Conservation (phyloP, 2,329 filamentous ascomycete genomes). For the Lomentospora prolificans region DNA sequence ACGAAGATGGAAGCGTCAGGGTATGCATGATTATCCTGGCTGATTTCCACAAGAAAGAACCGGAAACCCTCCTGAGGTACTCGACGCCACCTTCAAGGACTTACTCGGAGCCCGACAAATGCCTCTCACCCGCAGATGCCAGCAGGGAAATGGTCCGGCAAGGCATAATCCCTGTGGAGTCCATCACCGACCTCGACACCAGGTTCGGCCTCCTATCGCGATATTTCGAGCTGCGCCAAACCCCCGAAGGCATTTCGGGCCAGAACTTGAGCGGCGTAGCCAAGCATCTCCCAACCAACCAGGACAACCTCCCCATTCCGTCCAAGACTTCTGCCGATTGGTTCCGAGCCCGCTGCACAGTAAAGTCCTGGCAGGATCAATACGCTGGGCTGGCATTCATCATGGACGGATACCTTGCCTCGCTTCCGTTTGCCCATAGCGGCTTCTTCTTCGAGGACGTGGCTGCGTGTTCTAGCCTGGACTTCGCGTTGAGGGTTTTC, state of each 20-base stretch:
- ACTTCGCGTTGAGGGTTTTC: constrained; percentile 38
- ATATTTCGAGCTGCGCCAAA: constrained; percentile 26
- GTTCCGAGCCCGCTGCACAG: constrained; percentile 18
- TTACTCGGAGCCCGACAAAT: constrained; percentile 19
- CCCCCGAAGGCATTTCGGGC: constrained; percentile 27
- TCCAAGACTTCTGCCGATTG: constrained; percentile 31
- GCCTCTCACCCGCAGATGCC: constrained; percentile 12
- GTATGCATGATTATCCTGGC: constrained; percentile 30
- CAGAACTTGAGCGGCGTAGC: constrained; percentile 33
- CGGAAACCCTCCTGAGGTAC: constrained; percentile 23
- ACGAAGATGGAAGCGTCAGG: constrained; percentile 24
- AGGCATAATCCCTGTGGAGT: constrained; percentile 17
- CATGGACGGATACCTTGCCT: constrained; percentile 33
- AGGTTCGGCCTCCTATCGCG: constrained; percentile 20
- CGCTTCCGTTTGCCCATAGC: constrained; percentile 31
- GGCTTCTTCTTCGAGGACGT: constrained; percentile 33
- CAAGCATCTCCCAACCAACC: constrained; percentile 28
- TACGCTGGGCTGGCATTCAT: constrained; percentile 29
- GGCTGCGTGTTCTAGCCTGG: constrained; percentile 33
- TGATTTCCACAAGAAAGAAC: constrained; percentile 36
- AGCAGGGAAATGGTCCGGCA: neutral
- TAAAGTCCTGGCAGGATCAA: constrained; percentile 21
- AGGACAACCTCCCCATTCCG: constrained; percentile 21
- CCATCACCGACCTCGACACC: constrained; percentile 15
- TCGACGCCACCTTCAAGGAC: constrained; percentile 22